Conservation (phyloP, 176 grass and related monocot species). For the Carex scoparia region DNA sequence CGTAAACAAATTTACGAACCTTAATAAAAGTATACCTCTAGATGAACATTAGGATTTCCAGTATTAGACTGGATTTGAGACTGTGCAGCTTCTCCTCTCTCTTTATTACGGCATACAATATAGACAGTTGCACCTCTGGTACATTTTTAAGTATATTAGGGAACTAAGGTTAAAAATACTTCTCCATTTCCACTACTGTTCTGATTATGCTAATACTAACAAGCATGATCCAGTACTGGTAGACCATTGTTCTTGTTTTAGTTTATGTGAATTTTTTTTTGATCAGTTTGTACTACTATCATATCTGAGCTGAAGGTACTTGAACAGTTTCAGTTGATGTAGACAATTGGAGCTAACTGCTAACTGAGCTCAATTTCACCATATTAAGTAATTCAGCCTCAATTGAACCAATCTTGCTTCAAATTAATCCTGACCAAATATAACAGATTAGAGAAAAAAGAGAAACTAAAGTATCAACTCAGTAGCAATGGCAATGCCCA, state of each 20-base stretch:
- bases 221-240: background rate
- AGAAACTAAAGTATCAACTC: background rate
- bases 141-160: background rate
- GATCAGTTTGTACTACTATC: background rate
- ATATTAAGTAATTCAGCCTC: background rate
- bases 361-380: background rate
- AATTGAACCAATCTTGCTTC: background rate
- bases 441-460: background rate
- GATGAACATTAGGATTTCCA: slow-evolving; percentile 67
- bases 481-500: background rate
- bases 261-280: background rate
- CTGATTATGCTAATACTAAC: background rate
- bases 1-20: background rate
- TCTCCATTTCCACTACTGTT: background rate
- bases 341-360: background rate
- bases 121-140: slow-evolving; percentile 82
- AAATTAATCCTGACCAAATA: background rate
- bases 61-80: slow-evolving; percentile 70
- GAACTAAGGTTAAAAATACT: slow-evolving; percentile 26
- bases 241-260: background rate
- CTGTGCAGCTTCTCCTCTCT: slow-evolving; percentile 68
- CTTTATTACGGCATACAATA: slow-evolving; percentile 93
- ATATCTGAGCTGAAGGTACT: background rate
- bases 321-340: background rate
- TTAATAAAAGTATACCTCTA: slow-evolving; percentile 47